phyloP scores from a whole-genome alignment of 495 filamentous ascomycete species.

The Lasiosphaeriaceae sp. region DNA sequence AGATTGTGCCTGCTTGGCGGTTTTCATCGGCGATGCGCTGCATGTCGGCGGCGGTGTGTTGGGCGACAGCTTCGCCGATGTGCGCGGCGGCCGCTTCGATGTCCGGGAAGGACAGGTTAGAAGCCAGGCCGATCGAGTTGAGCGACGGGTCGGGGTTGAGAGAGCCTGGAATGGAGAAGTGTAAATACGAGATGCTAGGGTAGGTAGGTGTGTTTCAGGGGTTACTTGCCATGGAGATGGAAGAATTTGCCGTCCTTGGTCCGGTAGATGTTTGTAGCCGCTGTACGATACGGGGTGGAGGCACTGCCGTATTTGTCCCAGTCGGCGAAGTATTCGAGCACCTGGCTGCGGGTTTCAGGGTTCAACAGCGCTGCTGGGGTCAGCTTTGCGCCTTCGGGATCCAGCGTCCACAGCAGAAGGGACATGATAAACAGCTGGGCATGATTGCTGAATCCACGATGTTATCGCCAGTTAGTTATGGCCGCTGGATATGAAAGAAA shows the following conservation, averaged over 20 bases:
- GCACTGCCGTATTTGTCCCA: slow-evolving; percentile 8
- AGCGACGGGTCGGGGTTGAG: background rate
- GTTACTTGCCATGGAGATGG: background rate
- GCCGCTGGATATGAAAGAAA: too few species aligned
- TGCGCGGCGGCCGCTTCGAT: background rate
- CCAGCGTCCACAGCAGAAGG: background rate
- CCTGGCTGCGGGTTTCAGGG: background rate
- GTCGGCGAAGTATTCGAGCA: background rate
- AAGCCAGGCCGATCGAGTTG: background rate
- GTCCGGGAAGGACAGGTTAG: background rate
- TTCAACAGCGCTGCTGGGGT: background rate
- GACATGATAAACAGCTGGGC: slow-evolving; percentile 25
- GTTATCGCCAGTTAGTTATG: background rate
- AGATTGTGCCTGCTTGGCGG: background rate
- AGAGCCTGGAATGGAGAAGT: background rate
- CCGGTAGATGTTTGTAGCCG: slow-evolving; percentile 13
- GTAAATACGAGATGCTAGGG: too few species aligned
- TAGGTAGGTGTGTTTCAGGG: background rate
- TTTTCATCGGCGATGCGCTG: background rate
- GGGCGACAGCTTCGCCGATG: background rate
- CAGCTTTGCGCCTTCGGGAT: background rate
- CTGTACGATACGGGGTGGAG: slow-evolving; percentile 18
- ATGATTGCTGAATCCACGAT: slow-evolving; percentile 13
- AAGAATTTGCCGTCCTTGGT: background rate
- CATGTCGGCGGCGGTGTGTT: background rate